Evolutionary conservation across 2,329 filamentous ascomycete species (phyloP).

Genomic region (Colletotrichum filicis): DNA sequence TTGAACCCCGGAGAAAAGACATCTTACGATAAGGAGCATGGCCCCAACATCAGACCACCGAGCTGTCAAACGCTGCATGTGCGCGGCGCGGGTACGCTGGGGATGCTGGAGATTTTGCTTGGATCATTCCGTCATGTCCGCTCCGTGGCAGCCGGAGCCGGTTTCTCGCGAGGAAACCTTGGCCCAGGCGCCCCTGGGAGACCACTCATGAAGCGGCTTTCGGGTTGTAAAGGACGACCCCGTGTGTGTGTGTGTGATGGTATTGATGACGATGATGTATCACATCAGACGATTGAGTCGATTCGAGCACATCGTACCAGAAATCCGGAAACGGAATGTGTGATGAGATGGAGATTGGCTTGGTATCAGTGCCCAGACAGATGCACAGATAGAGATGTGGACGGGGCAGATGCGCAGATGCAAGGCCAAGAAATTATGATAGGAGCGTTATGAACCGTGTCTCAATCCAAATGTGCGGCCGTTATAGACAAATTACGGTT

Average conservation of each 20-base stretch:
- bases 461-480: neutral
- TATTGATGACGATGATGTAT: slow-evolving; percentile 5
- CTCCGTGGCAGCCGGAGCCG: neutral
- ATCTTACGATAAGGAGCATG: neutral
- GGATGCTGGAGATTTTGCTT: neutral
- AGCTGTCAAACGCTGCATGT: neutral
- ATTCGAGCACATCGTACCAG: neutral
- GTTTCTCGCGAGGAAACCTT: too few relatives aligned
- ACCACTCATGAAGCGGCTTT: neutral
- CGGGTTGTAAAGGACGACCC: neutral
- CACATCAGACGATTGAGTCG: slow-evolving; percentile 22
- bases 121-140: neutral
- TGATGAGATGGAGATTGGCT: neutral
- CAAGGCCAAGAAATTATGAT: neutral
- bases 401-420: neutral
- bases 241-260: neutral
- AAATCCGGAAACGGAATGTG: neutral
- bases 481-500: neutral
- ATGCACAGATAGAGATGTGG: neutral
- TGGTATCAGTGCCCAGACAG: neutral
- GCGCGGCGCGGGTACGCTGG: too few relatives aligned
- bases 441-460: neutral
- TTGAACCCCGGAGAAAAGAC: neutral
- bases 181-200: too few relatives aligned
- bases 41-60: neutral